phyloP scores from a whole-genome alignment of 2,329 filamentous ascomycete species.

The Colletotrichum spinosum region DNA sequence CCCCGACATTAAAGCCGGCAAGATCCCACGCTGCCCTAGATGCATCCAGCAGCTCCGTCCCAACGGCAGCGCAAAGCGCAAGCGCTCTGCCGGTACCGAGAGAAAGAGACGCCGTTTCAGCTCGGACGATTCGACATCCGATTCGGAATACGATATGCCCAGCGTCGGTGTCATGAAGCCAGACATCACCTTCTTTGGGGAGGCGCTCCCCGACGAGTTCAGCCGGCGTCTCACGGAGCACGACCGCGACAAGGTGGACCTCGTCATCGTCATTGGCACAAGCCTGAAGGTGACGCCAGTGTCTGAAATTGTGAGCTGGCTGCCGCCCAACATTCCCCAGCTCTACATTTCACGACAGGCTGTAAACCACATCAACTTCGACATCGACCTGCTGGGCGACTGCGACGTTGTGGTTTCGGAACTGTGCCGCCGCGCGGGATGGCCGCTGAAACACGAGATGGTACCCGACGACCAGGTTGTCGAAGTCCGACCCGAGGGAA shows the following conservation, averaged over 20 bases:
- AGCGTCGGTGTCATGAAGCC: constrained; percentile 90
- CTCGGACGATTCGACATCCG: constrained; percentile 53
- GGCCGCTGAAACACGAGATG: constrained; percentile 87
- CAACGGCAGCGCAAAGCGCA: constrained; percentile 49
- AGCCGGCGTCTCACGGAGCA: constrained; percentile 82
- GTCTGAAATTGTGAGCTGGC: constrained; percentile 85
- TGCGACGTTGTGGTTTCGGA: constrained; percentile 92
- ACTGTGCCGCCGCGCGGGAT: constrained; percentile 83
- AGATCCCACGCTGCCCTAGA: constrained; percentile 80
- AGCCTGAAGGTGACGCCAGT: constrained; percentile 96
- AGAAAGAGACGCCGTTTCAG: constrained; percentile 53
- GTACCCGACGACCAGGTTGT: constrained; percentile 75
- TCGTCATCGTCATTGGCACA: constrained; percentile 96
- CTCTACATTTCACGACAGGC: constrained; percentile 90
- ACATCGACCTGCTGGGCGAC: constrained; percentile 95
- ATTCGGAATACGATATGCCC: constrained; percentile 66
- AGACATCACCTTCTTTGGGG: constrained; percentile 98
- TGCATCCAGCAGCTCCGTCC: constrained; percentile 70
- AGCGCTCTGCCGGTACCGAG: constrained; percentile 53
- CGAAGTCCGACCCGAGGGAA: constrained; percentile 63
- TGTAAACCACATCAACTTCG: constrained; percentile 91
- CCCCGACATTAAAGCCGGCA: constrained; percentile 79
- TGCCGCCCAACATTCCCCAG: constrained; percentile 85
- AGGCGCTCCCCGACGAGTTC: constrained; percentile 87
- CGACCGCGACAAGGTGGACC: constrained; percentile 83